Evolutionary conservation across 2,329 filamentous ascomycete genomes (phyloP).

Genomic region (Penicillium aurantiogriseum): DNA sequence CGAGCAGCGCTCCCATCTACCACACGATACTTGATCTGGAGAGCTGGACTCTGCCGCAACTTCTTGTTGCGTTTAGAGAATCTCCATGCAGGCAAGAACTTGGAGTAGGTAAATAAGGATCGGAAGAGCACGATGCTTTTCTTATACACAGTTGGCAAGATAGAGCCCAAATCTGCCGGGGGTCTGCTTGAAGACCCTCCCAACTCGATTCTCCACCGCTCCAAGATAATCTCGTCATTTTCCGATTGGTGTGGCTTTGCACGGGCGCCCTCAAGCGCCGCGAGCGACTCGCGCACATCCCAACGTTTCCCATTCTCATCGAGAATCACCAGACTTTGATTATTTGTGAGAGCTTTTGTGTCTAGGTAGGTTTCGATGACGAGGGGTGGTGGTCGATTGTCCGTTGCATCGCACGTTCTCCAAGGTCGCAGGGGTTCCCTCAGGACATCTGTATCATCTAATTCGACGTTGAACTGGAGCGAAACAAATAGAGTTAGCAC

Average conservation of each 20-base stretch:
- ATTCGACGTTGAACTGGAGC: conserved; percentile 84
- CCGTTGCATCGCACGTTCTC: conserved; percentile 74
- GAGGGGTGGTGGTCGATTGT: conserved; percentile 75
- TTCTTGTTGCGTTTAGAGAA: conserved; percentile 74
- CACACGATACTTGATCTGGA: conserved; percentile 80
- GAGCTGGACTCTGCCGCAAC: conserved; percentile 58
- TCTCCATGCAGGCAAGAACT: conserved; percentile 82
- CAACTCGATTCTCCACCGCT: conserved; percentile 86
- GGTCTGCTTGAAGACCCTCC: conserved; percentile 61
- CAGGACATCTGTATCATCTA: conserved; percentile 88
- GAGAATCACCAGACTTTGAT: conserved; percentile 80
- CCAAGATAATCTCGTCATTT: conserved; percentile 73
- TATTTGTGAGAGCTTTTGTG: conserved; percentile 72
- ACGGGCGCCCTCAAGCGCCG: conserved; percentile 54
- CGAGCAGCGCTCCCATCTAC: conserved; percentile 55
- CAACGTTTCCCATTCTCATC: conserved; percentile 89
- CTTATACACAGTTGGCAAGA: conserved; percentile 89
- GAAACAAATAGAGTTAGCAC: background rate
- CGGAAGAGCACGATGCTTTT: conserved; percentile 94
- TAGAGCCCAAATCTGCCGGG: conserved; percentile 53
- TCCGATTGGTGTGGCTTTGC: conserved; percentile 48
- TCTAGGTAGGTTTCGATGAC: conserved; percentile 90
- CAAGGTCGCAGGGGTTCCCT: conserved; percentile 76
- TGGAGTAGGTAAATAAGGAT: conserved; percentile 77
- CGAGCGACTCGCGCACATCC: conserved; percentile 84